phyloP scores from a whole-genome alignment of 2,329 filamentous ascomycete species.

The Meredithiella fracta region DNA sequence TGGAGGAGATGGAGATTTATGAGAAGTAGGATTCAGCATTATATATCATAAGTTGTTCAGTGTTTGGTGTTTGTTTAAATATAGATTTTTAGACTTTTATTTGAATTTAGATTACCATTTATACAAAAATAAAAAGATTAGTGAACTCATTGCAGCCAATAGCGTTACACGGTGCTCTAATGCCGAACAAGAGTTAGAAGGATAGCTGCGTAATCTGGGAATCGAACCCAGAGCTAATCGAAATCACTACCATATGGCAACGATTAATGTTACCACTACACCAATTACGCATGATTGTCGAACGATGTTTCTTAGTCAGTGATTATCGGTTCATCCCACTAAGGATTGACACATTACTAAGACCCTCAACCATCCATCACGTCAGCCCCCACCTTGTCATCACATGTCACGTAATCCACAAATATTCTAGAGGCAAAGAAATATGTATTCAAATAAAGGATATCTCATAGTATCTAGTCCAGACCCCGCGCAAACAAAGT shows the following conservation, averaged over 20 bases:
- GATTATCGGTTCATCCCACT: neutral
- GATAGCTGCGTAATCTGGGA: neutral
- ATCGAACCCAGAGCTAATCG: constrained; percentile 4
- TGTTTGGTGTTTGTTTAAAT: too few relatives aligned
- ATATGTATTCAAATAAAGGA: neutral
- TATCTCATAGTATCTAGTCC: neutral
- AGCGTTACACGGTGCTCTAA: neutral
- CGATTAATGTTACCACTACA: constrained; percentile 5
- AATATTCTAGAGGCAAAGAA: neutral
- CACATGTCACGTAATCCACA: neutral
- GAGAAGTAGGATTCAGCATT: too few relatives aligned
- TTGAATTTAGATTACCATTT: too few relatives aligned
- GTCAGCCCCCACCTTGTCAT: neutral
- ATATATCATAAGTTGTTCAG: too few relatives aligned
- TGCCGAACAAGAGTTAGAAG: neutral
- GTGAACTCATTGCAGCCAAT: too few relatives aligned
- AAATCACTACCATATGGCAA: constrained; percentile 1
- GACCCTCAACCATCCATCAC: neutral
- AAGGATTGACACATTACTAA: too few relatives aligned
- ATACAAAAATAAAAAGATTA: too few relatives aligned
- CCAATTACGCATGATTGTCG: neutral
- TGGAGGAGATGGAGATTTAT: too few relatives aligned
- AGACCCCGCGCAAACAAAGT: constrained; percentile 1
- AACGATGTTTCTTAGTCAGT: neutral
- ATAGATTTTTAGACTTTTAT: too few relatives aligned